Conservation (phyloP, 106 monocot species). For the Hemerocallis citrina region DNA sequence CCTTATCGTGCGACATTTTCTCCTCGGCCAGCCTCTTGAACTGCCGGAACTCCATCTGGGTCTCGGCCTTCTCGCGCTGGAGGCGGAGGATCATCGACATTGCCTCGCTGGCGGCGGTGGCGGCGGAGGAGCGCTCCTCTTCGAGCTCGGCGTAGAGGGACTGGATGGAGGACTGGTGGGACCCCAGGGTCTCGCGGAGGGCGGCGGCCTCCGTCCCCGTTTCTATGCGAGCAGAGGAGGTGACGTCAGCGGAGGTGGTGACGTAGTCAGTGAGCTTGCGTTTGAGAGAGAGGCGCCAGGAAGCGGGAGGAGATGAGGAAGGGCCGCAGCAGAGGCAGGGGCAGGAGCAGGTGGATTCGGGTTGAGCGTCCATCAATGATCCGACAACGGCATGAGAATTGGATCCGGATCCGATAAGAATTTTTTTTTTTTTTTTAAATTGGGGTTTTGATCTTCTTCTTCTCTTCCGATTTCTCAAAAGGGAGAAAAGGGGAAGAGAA, state of each 20-base stretch:
- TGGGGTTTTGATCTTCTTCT: too few species aligned
- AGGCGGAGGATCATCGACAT: conserved; percentile 15
- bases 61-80: conserved; percentile 11
- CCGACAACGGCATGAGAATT: too few species aligned
- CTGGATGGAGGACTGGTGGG: conserved; percentile 6
- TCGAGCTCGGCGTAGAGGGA: conserved; percentile 1
- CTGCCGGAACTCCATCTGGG: conserved; percentile 11
- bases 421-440: too few species aligned
- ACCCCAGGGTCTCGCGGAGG: conserved; percentile 1
- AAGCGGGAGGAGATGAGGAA: background rate
- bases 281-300: background rate
- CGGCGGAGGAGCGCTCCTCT: conserved; percentile 6
- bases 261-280: conserved; percentile 6
- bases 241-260: background rate
- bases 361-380: too few species aligned
- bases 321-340: background rate
- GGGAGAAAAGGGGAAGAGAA: too few species aligned
- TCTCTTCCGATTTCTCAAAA: too few species aligned
- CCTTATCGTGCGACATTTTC: conserved; percentile 10
- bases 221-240: background rate
- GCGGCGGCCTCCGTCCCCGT: conserved; percentile 9
- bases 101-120: conserved; percentile 8
- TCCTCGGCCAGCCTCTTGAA: conserved; percentile 12
- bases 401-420: too few species aligned
- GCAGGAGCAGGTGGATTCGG: conserved; percentile 1